These are phyloP conservation scores for Draba incana DNA, from an alignment of 345 rosid genomes.

Conservation along the genomic window DNA sequence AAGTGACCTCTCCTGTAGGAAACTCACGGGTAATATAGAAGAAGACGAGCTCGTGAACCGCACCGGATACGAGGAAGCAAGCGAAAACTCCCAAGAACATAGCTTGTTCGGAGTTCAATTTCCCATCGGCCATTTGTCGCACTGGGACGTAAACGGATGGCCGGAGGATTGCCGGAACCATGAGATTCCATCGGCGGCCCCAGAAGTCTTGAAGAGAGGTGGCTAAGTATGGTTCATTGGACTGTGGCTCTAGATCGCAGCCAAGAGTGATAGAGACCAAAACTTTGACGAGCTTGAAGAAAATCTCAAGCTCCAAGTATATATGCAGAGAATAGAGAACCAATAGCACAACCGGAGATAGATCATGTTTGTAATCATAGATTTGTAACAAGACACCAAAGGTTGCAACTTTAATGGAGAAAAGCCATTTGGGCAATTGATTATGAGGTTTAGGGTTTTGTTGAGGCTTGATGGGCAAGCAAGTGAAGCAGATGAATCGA, in stretches of 20 bases:
- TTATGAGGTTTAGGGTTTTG: conserved; percentile 34
- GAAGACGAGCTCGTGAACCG: conserved; percentile 40
- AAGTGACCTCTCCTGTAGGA: conserved; percentile 46
- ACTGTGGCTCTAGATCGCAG: conserved; percentile 44
- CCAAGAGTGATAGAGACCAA: conserved; percentile 14
- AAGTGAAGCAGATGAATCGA: conserved; percentile 39
- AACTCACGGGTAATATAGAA: conserved; percentile 31
- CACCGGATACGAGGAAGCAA: conserved; percentile 30
- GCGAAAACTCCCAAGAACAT: not conserved
- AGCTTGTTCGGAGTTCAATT: conserved; percentile 1
- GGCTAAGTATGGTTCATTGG: conserved; percentile 45
- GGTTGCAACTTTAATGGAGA: conserved; percentile 40
- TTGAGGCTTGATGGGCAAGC: conserved; percentile 46
- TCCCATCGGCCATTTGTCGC: not conserved
- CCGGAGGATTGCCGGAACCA: conserved; percentile 45
- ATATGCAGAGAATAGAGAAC: conserved; percentile 24
- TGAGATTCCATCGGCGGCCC: conserved; percentile 60
- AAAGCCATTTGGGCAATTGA: conserved; percentile 33
- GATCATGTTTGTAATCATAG: not conserved
- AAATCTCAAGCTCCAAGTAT: conserved; percentile 44
- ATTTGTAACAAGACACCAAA: conserved; percentile 22
- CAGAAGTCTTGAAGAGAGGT: conserved; percentile 62
- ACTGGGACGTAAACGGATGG: conserved; percentile 45
- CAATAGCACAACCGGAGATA: conserved; percentile 25
- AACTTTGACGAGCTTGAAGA: conserved; percentile 38